phyloP scores from a whole-genome alignment of 1,284 basidiomycete species.

The Gymnopus androsaceus region DNA sequence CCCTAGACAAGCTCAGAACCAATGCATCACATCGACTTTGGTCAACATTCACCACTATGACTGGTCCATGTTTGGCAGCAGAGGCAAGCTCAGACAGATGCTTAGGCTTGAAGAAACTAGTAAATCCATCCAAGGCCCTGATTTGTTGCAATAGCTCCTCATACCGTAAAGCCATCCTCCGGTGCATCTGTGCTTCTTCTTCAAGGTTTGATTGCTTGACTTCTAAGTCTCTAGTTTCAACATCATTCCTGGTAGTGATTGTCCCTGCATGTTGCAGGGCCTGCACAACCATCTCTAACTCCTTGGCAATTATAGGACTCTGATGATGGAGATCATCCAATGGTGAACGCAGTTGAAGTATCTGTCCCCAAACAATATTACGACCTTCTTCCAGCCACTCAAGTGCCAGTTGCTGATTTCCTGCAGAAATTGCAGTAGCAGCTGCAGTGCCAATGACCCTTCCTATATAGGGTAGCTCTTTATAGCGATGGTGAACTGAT shows the following conservation, averaged over 20 bases:
- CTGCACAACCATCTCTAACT: not conserved
- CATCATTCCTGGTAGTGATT: not conserved
- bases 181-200: not conserved
- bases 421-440: too few species aligned
- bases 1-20: not conserved
- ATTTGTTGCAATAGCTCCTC: slow-evolving; percentile 14
- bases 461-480: too few species aligned
- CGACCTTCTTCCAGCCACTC: too few species aligned
- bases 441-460: too few species aligned
- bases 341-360: too few species aligned
- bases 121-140: too few species aligned
- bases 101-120: too few species aligned
- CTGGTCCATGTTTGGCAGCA: too few species aligned
- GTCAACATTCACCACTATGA: not conserved
- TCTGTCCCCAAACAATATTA: too few species aligned
- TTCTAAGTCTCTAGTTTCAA: not conserved
- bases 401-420: too few species aligned
- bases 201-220: not conserved
- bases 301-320: slow-evolving; percentile 1
- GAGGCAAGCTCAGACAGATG: too few species aligned
- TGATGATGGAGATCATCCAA: slow-evolving; percentile 9
- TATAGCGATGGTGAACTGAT: too few species aligned
- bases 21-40: slow-evolving; percentile 3
- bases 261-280: not conserved
- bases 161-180: slow-evolving; percentile 9